Base-by-base conservation (phyloP, 1,139 yeast genomes). In the Protomyces inundatus region DNA sequence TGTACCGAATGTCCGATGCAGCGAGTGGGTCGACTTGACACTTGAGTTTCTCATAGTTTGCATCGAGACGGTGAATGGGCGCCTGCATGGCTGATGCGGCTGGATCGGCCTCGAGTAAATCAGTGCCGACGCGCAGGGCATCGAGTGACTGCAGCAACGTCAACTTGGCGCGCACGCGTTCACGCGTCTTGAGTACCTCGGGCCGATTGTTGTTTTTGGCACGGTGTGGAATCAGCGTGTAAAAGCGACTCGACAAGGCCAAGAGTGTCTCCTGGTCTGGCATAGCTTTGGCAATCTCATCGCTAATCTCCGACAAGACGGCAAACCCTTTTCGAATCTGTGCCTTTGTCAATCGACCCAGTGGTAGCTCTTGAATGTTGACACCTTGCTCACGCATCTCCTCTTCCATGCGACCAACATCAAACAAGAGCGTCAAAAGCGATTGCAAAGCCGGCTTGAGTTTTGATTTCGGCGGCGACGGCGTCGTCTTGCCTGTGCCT, bases 281-380 rank as follows among this genome's bases (percentile, higher is more conserved):
- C 9, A 5, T 42, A 3, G 33, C 55, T 6, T 30, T 32, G 9
- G 36, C 54, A 30, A 56, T 36, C 9, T 53, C 61, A 10, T 32
- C 37, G 30, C 39, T 14, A 14, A 56, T 35, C 6, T 50, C 48
- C 23, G 61, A 34, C 6, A 56, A 37, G n/a, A 51, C 51, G 14
- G 36, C 16, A 32, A 23, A 56, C 6, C 61, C 61, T 30, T 37
- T 48, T 6, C 39, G 48, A 36, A 56, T 56, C 16, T 56, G 61
- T 48, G 39, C 35, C 37, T 37, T 48, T n/a, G 61, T 56, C 50
- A 56, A 37, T n/a, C 51, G 37, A 16, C 61, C 61, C 6, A 56
- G 55, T 7, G 61, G 61, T 4, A 56, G 50, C 35, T 56, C 35
- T 12, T 50, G 36, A 16, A 50, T 36, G 30, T 56, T 51, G 48